Conservation (phyloP, 805 yeast genomes). For the Jamesozyma gamospora region DNA sequence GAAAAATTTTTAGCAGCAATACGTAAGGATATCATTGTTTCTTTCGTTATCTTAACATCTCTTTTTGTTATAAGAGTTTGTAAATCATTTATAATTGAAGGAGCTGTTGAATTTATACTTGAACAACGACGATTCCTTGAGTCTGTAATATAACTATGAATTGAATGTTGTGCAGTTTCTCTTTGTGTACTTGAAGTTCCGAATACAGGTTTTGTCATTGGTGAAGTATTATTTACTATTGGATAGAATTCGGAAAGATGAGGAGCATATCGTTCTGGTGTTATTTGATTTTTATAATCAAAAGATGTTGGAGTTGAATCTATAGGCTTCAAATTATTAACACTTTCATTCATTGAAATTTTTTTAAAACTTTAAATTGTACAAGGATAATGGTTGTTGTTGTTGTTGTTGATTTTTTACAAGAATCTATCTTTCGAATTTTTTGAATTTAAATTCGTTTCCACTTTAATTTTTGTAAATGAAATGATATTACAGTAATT, state of each 20-base stretch:
- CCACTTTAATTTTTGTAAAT: too few relatives aligned
- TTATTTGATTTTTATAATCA: background rate
- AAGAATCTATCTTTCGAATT: too few relatives aligned
- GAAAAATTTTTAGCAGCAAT: slow-evolving; percentile 39
- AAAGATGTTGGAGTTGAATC: too few relatives aligned
- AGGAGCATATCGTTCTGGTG: slow-evolving; percentile 29
- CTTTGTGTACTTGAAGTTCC: background rate
- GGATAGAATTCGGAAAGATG: slow-evolving; percentile 55
- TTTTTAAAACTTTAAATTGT: too few relatives aligned
- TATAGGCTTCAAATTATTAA: too few relatives aligned
- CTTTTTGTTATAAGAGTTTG: slow-evolving; percentile 50
- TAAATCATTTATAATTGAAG: slow-evolving; percentile 37
- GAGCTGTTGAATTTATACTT: slow-evolving; percentile 40
- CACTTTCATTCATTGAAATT: too few relatives aligned
- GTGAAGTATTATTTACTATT: slow-evolving; percentile 32
- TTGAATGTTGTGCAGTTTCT: slow-evolving; percentile 1
- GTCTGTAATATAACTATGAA: too few relatives aligned
- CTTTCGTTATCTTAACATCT: slow-evolving; percentile 45
- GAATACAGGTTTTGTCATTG: background rate
- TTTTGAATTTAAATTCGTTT: too few relatives aligned
- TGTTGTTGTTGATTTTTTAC: too few relatives aligned
- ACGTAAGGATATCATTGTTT: slow-evolving; percentile 41
- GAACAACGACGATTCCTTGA: slow-evolving; percentile 15
- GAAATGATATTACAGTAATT: too few relatives aligned
- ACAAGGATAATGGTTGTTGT: too few relatives aligned